These are phyloP conservation scores for Populus pruinosa DNA, from an alignment of 345 rosid genomes.

Conservation along the genomic window DNA sequence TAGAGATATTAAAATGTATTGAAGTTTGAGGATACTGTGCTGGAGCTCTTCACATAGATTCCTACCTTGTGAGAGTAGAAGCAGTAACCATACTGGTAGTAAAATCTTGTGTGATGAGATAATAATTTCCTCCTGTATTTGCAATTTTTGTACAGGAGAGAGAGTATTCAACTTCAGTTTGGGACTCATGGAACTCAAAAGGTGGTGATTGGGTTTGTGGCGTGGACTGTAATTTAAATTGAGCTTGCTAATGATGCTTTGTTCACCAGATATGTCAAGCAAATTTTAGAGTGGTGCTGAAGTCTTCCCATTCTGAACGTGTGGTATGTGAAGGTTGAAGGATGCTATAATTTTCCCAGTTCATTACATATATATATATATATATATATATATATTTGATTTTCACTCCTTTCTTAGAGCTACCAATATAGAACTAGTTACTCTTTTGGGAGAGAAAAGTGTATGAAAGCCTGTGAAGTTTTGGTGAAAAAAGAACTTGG, in stretches of 20 bases:
- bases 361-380: not conserved
- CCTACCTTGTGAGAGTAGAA: conserved; percentile 3
- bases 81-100: conserved; percentile 17
- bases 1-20: conserved; percentile 18
- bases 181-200: not conserved
- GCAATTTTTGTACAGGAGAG: conserved; percentile 23
- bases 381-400: not conserved
- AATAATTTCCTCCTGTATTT: conserved; percentile 25
- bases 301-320: conserved; percentile 8
- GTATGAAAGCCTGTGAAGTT: not conserved
- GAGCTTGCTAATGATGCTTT: conserved; percentile 13
- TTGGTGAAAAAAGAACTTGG: not conserved
- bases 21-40: conserved; percentile 16
- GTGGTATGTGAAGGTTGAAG: conserved; percentile 15
- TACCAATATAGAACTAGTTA: not conserved
- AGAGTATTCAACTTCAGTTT: conserved; percentile 5
- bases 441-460: not conserved
- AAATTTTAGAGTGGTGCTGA: conserved; percentile 14
- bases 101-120: conserved; percentile 11
- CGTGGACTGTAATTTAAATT: conserved; percentile 15
- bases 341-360: not conserved
- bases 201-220: conserved; percentile 4
- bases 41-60: conserved; percentile 14
- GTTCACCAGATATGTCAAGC: conserved; percentile 13
- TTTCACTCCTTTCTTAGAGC: not conserved